Conservation (phyloP, 441 rosid species). For the Syzygium syzygioides region DNA sequence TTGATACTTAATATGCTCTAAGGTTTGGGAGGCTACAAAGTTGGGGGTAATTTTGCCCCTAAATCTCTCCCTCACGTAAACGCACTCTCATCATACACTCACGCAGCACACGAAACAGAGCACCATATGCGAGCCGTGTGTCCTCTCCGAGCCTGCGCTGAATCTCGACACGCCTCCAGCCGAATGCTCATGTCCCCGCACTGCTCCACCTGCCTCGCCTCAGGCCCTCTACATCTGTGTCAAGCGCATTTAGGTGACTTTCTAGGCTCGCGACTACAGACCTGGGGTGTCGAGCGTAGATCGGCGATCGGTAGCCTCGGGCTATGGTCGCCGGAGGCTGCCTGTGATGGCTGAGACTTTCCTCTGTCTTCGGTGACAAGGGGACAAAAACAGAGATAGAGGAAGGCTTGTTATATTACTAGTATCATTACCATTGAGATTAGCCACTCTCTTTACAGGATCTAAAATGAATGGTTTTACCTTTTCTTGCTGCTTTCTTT, state of each 20-base stretch:
- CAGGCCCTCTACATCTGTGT: not conserved
- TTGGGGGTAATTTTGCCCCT: too few species aligned
- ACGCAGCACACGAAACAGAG: not conserved
- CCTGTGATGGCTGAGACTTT: not conserved
- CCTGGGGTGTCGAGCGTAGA: not conserved
- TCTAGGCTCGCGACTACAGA: accelerated
- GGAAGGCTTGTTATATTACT: too few species aligned
- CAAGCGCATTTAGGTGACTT: not conserved
- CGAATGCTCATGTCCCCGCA: too few species aligned
- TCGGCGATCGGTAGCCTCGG: not conserved
- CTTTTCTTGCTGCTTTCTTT: too few species aligned
- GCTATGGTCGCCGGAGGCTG: not conserved
- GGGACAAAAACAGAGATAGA: too few species aligned
- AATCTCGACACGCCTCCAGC: too few species aligned
- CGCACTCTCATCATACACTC: not conserved
- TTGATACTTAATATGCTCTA: accelerated
- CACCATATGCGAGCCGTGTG: too few species aligned
- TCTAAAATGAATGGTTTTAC: not conserved
- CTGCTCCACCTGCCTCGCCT: not conserved
- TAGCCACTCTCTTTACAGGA: not conserved
- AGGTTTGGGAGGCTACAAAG: accelerated
- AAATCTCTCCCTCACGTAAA: too few species aligned
- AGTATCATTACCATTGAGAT: not conserved
- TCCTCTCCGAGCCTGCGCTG: too few species aligned
- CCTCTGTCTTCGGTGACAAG: not conserved